Percentiles rank a stretch among this genome's conserved stretches.
These are phyloP conservation scores for Heracleum sosnowskyi DNA, from an alignment of 129 eudicot species.

Conservation along the genomic window DNA sequence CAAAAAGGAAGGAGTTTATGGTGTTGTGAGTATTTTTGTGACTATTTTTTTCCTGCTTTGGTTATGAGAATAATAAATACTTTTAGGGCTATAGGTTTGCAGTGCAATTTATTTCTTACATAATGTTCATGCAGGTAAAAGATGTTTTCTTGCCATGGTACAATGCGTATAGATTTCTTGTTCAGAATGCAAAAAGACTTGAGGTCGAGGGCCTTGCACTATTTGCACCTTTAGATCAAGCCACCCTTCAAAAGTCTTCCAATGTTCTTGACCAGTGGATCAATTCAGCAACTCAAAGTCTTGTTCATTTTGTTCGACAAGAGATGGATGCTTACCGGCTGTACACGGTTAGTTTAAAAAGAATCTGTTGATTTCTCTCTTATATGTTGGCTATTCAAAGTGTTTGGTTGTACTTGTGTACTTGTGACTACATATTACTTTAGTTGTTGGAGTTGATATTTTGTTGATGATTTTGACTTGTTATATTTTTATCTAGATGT, in stretches of 20 bases:
- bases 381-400: background rate
- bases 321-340: conserved; percentile 93
- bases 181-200: conserved; percentile 81
- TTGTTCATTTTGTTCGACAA: conserved; percentile 81
- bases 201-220: conserved; percentile 72
- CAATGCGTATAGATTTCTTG: conserved; percentile 88
- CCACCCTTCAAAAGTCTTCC: conserved; percentile 48
- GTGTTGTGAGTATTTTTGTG: conserved; percentile 50
- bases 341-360: conserved; percentile 45
- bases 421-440: background rate
- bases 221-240: conserved; percentile 54
- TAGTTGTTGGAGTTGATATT: background rate
- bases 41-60: conserved; percentile 3
- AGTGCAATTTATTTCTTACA: background rate
- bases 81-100: background rate
- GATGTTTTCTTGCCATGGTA: conserved; percentile 95
- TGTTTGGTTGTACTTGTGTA: background rate
- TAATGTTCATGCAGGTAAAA: conserved; percentile 41
- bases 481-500: background rate
- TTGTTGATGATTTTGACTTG: background rate
- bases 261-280: conserved; percentile 96
- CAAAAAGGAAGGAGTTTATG: conserved; percentile 76
- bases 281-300: conserved; percentile 71
- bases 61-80: background rate
- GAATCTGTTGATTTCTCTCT: background rate